Evolutionary conservation across 192 early-diverging fungal species (phyloP), one percentile per base, ranked within the genome.

Genomic region (Umbelopsis sp.): DNA sequence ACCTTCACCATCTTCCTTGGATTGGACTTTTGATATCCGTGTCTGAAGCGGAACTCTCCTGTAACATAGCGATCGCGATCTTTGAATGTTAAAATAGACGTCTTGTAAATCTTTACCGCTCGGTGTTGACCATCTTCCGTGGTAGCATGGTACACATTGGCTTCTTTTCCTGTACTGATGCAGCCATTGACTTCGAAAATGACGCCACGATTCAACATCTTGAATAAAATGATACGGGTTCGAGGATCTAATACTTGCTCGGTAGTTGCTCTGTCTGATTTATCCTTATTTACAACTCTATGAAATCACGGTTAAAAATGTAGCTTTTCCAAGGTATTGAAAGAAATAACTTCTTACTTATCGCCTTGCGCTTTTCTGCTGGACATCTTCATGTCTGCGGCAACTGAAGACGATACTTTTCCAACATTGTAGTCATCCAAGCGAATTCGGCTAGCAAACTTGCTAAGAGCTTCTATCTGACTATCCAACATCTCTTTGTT

Each of bases 241-340:
- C 96, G 92, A n/a, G 95, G 95, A 79, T 99, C 97, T 17, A 99
- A 83, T 5, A 99, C 97, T 76, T 98, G 96, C 78, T 99, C 97
- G 3, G 93, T 91, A 0, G 97, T 99, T 0, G 97, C 97, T 16
- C 97, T 88, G 71, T 98, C 96, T 0, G 96, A 85, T 78, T 97
- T 98, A 82, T 99, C 97, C 66, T 87, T 93, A 65, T 87, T 78
- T 43, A 78, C 68, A 21, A 47, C 73, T 74, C 75, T 76, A 54
- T 32, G 49, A 8, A 41, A 43, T 22, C 29, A 29, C 11, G 3
- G 49, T 17, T 59, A 71, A 21, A 65, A 71, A 45, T 24, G 16
- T 21, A 65, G 36, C 26, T 52, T 59, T 66, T 45, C 22, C 17
- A 26, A 26, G 16, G n/a, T 44, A 2, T 11, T 25, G 41, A 17